Conservation (phyloP, 176 grass and related monocot genomes). For the Carex littledalei region DNA sequence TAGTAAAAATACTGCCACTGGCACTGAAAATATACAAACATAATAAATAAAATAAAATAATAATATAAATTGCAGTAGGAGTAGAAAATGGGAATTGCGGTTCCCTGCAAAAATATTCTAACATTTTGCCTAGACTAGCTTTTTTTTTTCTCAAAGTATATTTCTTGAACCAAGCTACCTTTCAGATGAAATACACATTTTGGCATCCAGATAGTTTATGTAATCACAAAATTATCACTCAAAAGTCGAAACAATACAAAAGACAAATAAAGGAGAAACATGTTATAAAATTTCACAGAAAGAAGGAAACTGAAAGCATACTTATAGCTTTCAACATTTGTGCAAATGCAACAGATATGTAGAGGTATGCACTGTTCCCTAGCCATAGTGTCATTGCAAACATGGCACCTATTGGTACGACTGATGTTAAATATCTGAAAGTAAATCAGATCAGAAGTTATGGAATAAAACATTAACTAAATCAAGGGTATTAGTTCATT, state of each 20-base stretch:
- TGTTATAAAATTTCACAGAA: not conserved
- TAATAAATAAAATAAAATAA: not conserved
- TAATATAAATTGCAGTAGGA: not conserved
- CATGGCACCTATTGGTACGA: constrained; percentile 97
- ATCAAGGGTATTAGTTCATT: not conserved
- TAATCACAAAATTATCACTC: not conserved
- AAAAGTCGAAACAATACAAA: not conserved
- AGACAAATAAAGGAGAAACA: not conserved
- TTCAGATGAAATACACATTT: not conserved
- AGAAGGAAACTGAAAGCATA: constrained; percentile 34
- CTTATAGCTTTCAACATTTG: constrained; percentile 99
- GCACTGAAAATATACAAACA: constrained; percentile 59
- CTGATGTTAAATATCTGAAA: constrained; percentile 95
- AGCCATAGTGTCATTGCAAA: constrained; percentile 99
- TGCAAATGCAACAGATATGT: constrained; percentile 99
- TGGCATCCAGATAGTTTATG: not conserved
- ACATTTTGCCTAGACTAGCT: not conserved
- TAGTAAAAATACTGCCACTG: constrained; percentile 92
- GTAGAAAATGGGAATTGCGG: not conserved
- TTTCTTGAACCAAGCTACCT: not conserved
- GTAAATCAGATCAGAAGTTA: constrained; percentile 15
- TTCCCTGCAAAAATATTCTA: not conserved
- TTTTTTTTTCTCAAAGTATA: not conserved
- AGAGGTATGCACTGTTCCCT: constrained; percentile 96
- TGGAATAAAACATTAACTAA: not conserved